Conservation (phyloP, 139 green algal species). For the Chlamydomonas sp. region DNA sequence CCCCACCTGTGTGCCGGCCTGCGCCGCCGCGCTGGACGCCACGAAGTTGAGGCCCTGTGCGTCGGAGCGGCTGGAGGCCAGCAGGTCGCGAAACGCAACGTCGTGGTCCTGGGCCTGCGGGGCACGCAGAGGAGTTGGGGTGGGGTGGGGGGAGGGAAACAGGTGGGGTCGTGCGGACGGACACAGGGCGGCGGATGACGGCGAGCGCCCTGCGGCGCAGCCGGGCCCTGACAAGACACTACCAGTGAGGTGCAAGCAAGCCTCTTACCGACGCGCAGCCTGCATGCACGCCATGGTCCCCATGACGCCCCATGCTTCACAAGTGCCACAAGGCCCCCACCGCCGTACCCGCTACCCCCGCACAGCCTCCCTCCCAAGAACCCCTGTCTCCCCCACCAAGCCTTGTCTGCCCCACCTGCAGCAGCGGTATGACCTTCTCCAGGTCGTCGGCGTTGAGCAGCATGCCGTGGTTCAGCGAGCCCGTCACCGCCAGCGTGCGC, state of each 20-base stretch:
- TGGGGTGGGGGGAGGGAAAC: not conserved
- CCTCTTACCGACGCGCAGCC: too few relatives aligned
- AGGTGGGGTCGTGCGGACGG: not conserved
- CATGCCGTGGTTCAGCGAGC: conserved; percentile 7
- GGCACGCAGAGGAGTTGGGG: not conserved
- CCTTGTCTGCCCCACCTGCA: conserved; percentile 8
- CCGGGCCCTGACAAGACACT: too few relatives aligned
- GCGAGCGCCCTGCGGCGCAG: too few relatives aligned
- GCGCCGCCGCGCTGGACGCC: not conserved
- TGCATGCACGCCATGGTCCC: too few relatives aligned
- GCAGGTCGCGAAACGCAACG: conserved; percentile 37
- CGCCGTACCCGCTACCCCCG: too few relatives aligned
- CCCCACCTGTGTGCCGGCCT: conserved; percentile 26
- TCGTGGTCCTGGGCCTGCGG: conserved; percentile 41
- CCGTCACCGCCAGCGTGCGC: conserved; percentile 26
- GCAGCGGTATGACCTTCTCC: conserved; percentile 41
- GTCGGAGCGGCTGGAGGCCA: conserved; percentile 23
- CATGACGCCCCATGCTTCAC: too few relatives aligned
- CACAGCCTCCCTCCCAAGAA: not conserved
- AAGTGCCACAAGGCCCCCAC: too few relatives aligned
- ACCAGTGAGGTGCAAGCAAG: too few relatives aligned
- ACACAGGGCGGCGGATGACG: too few relatives aligned
- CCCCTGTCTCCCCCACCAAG: not conserved
- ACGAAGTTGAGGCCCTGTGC: conserved; percentile 37
- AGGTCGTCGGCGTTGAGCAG: conserved; percentile 20